Conservation (phyloP, 2,329 filamentous ascomycete species). For the Dothideomycetes sp. region DNA sequence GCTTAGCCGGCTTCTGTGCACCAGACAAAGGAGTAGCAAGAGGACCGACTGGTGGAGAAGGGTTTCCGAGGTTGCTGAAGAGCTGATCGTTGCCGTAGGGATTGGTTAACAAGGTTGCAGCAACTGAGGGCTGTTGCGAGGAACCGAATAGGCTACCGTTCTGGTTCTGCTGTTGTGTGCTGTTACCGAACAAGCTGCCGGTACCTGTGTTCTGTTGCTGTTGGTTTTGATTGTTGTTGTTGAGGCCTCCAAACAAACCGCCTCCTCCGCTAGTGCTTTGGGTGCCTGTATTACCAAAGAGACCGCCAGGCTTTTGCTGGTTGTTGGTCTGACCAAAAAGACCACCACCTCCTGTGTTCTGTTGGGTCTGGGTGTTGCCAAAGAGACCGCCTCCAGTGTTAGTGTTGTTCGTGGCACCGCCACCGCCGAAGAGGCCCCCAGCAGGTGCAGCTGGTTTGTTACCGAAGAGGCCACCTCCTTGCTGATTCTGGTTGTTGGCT, state of each 20-base stretch:
- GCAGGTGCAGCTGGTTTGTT: slow-evolving; percentile 25
- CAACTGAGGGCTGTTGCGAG: slow-evolving; percentile 48
- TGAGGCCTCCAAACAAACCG: slow-evolving; percentile 27
- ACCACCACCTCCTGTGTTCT: slow-evolving; percentile 40
- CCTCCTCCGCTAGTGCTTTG: slow-evolving; percentile 15
- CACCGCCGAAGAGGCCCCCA: slow-evolving; percentile 22
- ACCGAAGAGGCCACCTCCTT: slow-evolving; percentile 27
- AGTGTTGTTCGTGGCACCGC: slow-evolving; percentile 25
- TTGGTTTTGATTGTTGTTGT: slow-evolving; percentile 29
- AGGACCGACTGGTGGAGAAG: slow-evolving; percentile 69
- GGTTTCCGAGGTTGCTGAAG: slow-evolving; percentile 62
- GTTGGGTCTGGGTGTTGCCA: slow-evolving; percentile 34
- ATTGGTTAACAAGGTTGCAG: slow-evolving; percentile 72
- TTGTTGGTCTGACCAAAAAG: slow-evolving; percentile 38
- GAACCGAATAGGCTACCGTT: slow-evolving; percentile 47
- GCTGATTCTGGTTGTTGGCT: slow-evolving; percentile 19
- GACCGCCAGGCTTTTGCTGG: slow-evolving; percentile 30
- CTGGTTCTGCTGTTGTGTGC: slow-evolving; percentile 34
- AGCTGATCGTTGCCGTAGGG: slow-evolving; percentile 85
- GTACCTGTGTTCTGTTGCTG: slow-evolving; percentile 22
- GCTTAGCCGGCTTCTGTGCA: slow-evolving; percentile 66
- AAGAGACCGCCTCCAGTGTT: slow-evolving; percentile 28
- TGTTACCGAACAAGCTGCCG: slow-evolving; percentile 33
- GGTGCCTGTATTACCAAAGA: slow-evolving; percentile 12
- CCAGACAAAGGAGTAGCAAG: slow-evolving; percentile 81